Evolutionary conservation across 306 rosid species (phyloP).

Genomic region (Dryas drummondii): DNA sequence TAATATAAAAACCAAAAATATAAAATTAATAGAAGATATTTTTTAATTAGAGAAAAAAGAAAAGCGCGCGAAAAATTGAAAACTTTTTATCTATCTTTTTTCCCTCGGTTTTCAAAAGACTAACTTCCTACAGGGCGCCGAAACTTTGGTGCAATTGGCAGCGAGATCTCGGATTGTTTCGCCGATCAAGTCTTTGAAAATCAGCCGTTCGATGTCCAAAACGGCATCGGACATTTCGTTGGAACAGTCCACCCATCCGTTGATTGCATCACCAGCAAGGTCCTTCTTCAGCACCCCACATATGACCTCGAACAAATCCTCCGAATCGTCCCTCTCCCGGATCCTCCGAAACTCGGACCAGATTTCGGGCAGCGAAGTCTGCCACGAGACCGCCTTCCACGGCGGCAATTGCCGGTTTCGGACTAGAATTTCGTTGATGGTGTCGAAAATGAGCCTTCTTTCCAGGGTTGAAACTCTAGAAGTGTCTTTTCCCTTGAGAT

Average conservation of each 20-base stretch:
- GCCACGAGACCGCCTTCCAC: constrained; percentile 52
- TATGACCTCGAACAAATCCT: constrained; percentile 66
- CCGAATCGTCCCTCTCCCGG: constrained; percentile 59
- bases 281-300: constrained; percentile 71
- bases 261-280: constrained; percentile 51
- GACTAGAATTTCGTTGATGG: constrained; percentile 53
- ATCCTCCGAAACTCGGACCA: constrained; percentile 69
- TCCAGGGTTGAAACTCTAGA: constrained; percentile 50
- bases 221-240: constrained; percentile 64
- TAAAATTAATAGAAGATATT: constrained; percentile 1
- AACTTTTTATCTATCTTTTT: background rate
- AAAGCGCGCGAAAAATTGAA: constrained; percentile 34
- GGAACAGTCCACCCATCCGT: constrained; percentile 66
- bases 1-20: constrained; percentile 20
- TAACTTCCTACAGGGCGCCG: constrained; percentile 61
- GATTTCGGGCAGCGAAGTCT: constrained; percentile 36
- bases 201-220: constrained; percentile 75
- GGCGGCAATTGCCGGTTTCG: constrained; percentile 64
- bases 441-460: constrained; percentile 74
- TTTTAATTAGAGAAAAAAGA: constrained; percentile 6
- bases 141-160: constrained; percentile 23
- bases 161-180: constrained; percentile 77
- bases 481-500: constrained; percentile 64
- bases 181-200: constrained; percentile 79
- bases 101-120: constrained; percentile 42